Evolutionary conservation across 2,329 filamentous ascomycete genomes (phyloP).

Genomic region (Penicillium crustosum): DNA sequence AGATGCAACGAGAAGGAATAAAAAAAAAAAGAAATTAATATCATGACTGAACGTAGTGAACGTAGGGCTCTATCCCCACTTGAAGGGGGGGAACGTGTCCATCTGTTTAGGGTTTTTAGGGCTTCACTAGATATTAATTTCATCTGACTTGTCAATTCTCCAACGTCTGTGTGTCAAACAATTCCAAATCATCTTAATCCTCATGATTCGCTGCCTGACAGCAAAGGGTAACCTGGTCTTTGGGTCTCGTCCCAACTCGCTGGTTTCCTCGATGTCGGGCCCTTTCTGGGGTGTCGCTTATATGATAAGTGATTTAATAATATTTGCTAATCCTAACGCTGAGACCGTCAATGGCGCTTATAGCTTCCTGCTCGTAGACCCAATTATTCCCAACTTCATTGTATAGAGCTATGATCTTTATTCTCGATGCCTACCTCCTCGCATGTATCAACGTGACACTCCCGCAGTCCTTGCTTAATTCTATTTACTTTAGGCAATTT

Average conservation of each 20-base stretch:
- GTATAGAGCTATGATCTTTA: neutral
- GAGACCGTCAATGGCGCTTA: neutral
- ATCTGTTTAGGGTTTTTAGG: conserved; percentile 11
- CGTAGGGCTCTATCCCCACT: conserved; percentile 5
- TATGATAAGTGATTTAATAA: neutral
- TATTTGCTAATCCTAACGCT: neutral
- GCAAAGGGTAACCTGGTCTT: conserved; percentile 25
- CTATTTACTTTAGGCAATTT: conserved; percentile 22
- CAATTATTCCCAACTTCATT: neutral
- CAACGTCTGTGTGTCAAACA: conserved; percentile 22
- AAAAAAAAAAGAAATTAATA: neutral
- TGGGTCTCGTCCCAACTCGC: conserved; percentile 23
- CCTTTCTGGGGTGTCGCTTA: neutral
- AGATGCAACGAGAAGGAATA: neutral
- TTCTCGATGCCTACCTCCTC: conserved; percentile 21
- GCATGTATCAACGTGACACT: conserved; percentile 22
- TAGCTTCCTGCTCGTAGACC: neutral
- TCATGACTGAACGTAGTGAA: neutral
- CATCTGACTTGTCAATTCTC: conserved; percentile 19
- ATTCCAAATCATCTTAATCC: conserved; percentile 22
- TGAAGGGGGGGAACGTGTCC: conserved; percentile 22
- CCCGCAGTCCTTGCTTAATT: conserved; percentile 35
- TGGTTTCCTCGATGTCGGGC: conserved; percentile 18
- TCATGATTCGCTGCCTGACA: conserved; percentile 27
- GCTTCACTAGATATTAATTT: conserved; percentile 6